phyloP scores from a whole-genome alignment of 257 asterid species.

The Solanum peruvianum region DNA sequence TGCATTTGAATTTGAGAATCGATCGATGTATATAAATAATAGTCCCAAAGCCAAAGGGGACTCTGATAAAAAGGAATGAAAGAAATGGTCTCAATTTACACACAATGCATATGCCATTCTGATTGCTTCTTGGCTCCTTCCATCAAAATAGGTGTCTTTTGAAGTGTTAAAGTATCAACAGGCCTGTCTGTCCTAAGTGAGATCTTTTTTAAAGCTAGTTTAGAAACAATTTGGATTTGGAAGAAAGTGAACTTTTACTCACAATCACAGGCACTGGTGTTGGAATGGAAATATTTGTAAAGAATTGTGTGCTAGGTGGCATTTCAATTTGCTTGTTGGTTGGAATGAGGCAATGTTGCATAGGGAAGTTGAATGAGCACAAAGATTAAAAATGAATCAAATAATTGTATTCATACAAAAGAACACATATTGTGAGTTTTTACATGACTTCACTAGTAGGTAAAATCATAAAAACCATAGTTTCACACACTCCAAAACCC shows the following conservation, averaged over 20 bases:
- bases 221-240: not conserved
- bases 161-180: too few relatives aligned
- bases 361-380: not conserved
- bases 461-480: not conserved
- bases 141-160: too few relatives aligned
- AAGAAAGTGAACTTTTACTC: too few relatives aligned
- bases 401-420: not conserved
- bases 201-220: too few relatives aligned
- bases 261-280: too few relatives aligned
- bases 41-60: too few relatives aligned
- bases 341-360: not conserved
- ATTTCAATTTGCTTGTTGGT: not conserved
- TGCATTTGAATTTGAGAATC: not conserved
- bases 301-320: not conserved
- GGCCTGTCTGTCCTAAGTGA: too few relatives aligned
- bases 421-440: not conserved
- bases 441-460: not conserved
- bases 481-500: not conserved
- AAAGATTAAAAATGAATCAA: not conserved
- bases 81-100: not conserved
- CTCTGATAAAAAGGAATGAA: too few relatives aligned
- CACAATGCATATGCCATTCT: too few relatives aligned
- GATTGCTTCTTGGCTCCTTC: too few relatives aligned
- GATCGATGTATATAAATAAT: too few relatives aligned
- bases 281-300: not conserved